Base-by-base conservation (phyloP, 1,284 basidiomycete species). In the Puccinia polysora region DNA sequence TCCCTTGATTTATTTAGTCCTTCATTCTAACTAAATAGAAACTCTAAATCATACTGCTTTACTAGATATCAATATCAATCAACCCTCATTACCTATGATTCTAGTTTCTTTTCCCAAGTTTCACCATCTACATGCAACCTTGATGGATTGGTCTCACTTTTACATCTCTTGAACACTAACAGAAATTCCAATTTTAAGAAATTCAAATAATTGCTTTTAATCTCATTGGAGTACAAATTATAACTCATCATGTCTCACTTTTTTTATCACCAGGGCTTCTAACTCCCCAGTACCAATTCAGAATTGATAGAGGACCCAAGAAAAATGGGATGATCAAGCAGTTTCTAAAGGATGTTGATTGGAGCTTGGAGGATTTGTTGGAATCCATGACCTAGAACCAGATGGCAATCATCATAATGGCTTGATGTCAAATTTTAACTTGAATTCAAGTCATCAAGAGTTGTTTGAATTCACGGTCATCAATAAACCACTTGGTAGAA, bases 311-410 rank as follows among this genome's bases (percentile, higher is more conserved):
- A 58, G 96, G 96, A 0, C 96, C 96, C 0, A 97, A 97, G 83
- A 98, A 98, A 85, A 98, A 98, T 78, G 96, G 95, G 0, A 84
- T 99, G 59, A 98, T 99, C 81, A 89, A 95, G 63, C 96, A 98
- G 79, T 99, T 99, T 81, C 86, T 99, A 77, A 97, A 97, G 80
- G 96, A 99, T 79, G 96, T 99, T 70, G 94, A 97, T 81, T 99
- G 96, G 96, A 92, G 91, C 62, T 84, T 86, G 32, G 52, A 30
- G 18, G 53, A 56, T 18, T 75, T 76, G 1, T n/a, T 25, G n/a
- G 36, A 59, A 38, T 34, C 38, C 14, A 59, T 12, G 78, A 77
- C 20, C 77, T 76, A 2, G 56, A 59, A 12, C 32, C 43, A 8
- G 30, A 23, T 73, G 77, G 2, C 76, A 76, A 49, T 75, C 77